These are phyloP conservation scores for Eutypella sp. DNA, from an alignment of 2,329 filamentous ascomycete species.

Conservation along the genomic window DNA sequence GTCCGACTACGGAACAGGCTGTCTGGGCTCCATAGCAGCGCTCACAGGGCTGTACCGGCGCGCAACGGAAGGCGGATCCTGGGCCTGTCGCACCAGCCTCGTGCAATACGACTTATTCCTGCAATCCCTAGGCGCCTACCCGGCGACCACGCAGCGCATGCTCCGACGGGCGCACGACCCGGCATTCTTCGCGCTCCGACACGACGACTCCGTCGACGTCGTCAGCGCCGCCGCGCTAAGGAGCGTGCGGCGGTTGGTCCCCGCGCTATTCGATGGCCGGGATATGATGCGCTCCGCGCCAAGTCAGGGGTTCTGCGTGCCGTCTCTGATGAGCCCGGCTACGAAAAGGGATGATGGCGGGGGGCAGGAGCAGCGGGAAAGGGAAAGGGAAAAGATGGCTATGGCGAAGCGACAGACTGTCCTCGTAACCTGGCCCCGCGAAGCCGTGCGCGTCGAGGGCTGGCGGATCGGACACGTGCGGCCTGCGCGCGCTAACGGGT, in stretches of 20 bases:
- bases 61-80: conserved; percentile 28
- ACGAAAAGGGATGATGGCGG: not conserved
- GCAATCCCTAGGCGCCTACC: conserved; percentile 40
- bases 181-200: conserved; percentile 49
- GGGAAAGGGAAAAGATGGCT: not conserved
- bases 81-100: conserved; percentile 29
- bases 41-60: conserved; percentile 29
- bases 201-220: conserved; percentile 54
- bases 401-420: too few relatives aligned
- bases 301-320: conserved; percentile 21
- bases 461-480: conserved; percentile 40
- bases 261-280: conserved; percentile 24
- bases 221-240: conserved; percentile 50
- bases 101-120: conserved; percentile 33
- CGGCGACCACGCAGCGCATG: conserved; percentile 39
- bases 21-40: conserved; percentile 28
- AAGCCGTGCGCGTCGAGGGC: conserved; percentile 38
- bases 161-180: conserved; percentile 43
- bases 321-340: too few relatives aligned
- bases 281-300: conserved; percentile 24
- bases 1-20: conserved; percentile 41
- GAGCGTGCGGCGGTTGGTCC: conserved; percentile 40
- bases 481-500: conserved; percentile 45
- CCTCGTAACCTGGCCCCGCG: conserved; percentile 38
- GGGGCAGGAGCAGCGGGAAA: not conserved